Conservation (phyloP, 179 eudicot species). For the Monotropa hypopitys region DNA sequence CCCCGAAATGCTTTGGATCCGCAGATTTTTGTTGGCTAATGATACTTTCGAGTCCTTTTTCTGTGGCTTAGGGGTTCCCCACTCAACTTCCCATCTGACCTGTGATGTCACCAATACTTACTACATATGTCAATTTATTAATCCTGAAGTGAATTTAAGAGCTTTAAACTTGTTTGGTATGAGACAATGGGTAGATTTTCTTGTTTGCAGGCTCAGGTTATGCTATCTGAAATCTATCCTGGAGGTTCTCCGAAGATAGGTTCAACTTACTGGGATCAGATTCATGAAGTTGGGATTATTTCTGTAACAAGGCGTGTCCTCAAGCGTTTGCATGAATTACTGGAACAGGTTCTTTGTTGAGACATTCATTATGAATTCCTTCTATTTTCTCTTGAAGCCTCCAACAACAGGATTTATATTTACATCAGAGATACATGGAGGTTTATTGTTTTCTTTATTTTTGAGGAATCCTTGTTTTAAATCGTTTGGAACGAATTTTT, state of each 20-base stretch:
- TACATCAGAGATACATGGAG: neutral
- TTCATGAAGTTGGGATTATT: constrained; percentile 73
- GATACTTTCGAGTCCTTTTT: neutral
- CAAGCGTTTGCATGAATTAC: constrained; percentile 53
- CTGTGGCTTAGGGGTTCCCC: constrained; percentile 2
- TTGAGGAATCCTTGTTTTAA: neutral
- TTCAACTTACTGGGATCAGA: constrained; percentile 85
- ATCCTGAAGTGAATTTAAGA: neutral
- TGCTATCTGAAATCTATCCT: constrained; percentile 95
- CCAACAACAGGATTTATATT: neutral
- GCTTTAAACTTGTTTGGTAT: constrained; percentile 4
- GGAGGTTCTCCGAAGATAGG: constrained; percentile 85
- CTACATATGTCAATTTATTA: neutral
- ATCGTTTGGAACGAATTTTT: neutral
- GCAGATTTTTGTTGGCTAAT: neutral
- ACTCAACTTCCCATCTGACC: neutral
- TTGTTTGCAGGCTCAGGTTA: constrained; percentile 62
- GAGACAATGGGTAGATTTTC: constrained; percentile 8
- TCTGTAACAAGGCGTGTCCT: constrained; percentile 78
- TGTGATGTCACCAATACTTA: neutral
- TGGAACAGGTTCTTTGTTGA: constrained; percentile 49
- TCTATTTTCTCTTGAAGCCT: neutral
- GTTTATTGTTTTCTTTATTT: neutral
- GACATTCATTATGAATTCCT: neutral
- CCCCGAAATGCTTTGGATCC: neutral